These are phyloP conservation scores for Diversispora epigaea DNA, from an alignment of 192 early-diverging fungal genomes.

Conservation along the genomic window DNA sequence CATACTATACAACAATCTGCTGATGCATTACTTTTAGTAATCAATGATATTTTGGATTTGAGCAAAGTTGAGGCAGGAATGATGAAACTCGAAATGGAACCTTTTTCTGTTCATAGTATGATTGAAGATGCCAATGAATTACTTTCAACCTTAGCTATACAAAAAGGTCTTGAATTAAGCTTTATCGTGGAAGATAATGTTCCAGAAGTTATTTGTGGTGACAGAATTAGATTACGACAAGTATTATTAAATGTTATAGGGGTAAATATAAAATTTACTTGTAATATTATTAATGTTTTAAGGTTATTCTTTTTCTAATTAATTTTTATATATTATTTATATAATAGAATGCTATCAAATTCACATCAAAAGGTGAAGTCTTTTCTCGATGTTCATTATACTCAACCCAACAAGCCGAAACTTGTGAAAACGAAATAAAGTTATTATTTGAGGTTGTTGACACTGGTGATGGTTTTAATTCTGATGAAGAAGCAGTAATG, in stretches of 20 bases:
- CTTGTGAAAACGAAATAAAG: conserved; percentile 41
- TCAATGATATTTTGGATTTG: conserved; percentile 83
- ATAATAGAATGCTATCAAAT: conserved; percentile 77
- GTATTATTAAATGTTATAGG: conserved; percentile 78
- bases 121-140: conserved; percentile 72
- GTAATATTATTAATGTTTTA: not conserved
- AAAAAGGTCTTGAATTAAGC: conserved; percentile 67
- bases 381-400: conserved; percentile 53
- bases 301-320: not conserved
- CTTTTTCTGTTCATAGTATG: conserved; percentile 61
- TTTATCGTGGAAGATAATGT: conserved; percentile 72
- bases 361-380: conserved; percentile 72
- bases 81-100: conserved; percentile 74
- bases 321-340: not conserved
- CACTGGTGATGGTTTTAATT: conserved; percentile 79
- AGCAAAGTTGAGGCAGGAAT: conserved; percentile 83
- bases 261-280: conserved; percentile 37
- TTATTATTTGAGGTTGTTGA: conserved; percentile 74
- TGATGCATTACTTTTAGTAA: conserved; percentile 72
- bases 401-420: conserved; percentile 21
- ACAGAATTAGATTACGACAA: conserved; percentile 74
- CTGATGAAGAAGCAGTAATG: conserved; percentile 66
- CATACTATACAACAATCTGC: conserved; percentile 76
- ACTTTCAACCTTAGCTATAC: conserved; percentile 67
- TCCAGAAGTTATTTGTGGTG: conserved; percentile 66